These are phyloP conservation scores for Mucor lusitanicus DNA, from an alignment of 371 early-diverging fungal species.

Conservation along the genomic window DNA sequence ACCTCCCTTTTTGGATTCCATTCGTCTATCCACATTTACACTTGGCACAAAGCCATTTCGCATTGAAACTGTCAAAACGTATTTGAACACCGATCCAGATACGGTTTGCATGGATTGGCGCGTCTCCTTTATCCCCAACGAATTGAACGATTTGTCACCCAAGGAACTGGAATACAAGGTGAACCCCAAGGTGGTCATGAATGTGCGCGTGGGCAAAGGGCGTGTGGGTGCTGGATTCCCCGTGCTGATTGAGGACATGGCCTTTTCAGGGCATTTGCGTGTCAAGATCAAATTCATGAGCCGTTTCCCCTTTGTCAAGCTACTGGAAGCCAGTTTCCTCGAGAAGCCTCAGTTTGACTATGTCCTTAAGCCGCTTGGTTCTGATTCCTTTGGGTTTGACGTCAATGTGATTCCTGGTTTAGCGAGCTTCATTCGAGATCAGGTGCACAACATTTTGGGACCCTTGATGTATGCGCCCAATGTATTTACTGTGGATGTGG, in stretches of 20 bases:
- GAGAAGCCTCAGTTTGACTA: constrained; percentile 93
- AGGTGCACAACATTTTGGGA: constrained; percentile 70
- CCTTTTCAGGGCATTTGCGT: constrained; percentile 84
- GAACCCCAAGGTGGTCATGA: constrained; percentile 92
- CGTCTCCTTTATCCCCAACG: constrained; percentile 84
- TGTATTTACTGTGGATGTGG: constrained; percentile 80
- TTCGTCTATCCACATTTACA: constrained; percentile 93
- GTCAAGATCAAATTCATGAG: constrained; percentile 84
- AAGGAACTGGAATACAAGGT: constrained; percentile 66
- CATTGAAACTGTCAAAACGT: constrained; percentile 84
- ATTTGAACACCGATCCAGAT: constrained; percentile 77
- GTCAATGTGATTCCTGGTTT: constrained; percentile 85
- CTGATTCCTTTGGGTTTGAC: constrained; percentile 85
- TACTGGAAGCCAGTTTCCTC: constrained; percentile 87
- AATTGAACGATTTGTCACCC: constrained; percentile 68
- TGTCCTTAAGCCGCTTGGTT: constrained; percentile 90
- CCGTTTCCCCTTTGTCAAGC: constrained; percentile 88
- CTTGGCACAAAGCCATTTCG: constrained; percentile 96
- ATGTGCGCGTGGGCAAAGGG: constrained; percentile 88
- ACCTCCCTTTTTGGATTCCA: constrained; percentile 90
- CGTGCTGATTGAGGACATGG: constrained; percentile 91
- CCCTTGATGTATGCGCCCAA: constrained; percentile 90
- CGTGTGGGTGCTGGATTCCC: constrained; percentile 92
- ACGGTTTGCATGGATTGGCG: constrained; percentile 92
- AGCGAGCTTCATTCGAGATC: constrained; percentile 78